These are phyloP conservation scores for Stagonosporopsis chrysanthemi DNA, from an alignment of 2,329 filamentous ascomycete genomes.

Conservation along the genomic window DNA sequence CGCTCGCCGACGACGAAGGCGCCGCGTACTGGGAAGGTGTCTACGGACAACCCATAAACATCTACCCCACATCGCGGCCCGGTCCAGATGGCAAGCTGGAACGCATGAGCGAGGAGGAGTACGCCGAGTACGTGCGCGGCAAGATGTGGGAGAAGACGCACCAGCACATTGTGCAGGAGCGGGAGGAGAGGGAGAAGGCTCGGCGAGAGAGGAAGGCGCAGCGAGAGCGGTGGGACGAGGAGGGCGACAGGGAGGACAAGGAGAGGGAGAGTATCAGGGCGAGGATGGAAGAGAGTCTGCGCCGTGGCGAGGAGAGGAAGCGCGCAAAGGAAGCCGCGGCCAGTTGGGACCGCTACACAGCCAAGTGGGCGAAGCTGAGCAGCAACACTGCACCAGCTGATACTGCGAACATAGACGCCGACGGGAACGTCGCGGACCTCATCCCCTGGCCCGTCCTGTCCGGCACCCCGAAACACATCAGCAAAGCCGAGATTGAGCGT, in stretches of 20 bases:
- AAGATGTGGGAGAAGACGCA: slow-evolving; percentile 97
- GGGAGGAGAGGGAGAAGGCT: slow-evolving; percentile 64
- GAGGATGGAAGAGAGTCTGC: slow-evolving; percentile 74
- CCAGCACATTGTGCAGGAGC: slow-evolving; percentile 80
- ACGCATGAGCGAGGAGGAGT: slow-evolving; percentile 91
- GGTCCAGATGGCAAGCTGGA: slow-evolving; percentile 69
- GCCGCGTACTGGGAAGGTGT: slow-evolving; percentile 94
- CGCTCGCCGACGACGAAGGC: slow-evolving; percentile 95
- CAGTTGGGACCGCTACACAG: slow-evolving; percentile 70
- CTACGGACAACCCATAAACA: slow-evolving; percentile 94
- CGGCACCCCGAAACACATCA: slow-evolving; percentile 64
- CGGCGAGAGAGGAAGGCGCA: slow-evolving; percentile 56
- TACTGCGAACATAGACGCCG: slow-evolving; percentile 9
- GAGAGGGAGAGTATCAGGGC: slow-evolving; percentile 59
- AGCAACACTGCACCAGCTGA: slow-evolving; percentile 16
- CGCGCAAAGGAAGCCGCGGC: slow-evolving; percentile 62
- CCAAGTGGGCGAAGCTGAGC: slow-evolving; percentile 67
- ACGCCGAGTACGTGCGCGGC: slow-evolving; percentile 80
- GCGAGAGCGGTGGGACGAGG: slow-evolving; percentile 49
- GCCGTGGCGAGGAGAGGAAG: slow-evolving; percentile 70
- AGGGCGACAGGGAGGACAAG: slow-evolving; percentile 54
- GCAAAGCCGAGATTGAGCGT: slow-evolving; percentile 66
- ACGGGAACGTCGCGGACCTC: slow-evolving; percentile 40
- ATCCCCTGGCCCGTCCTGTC: slow-evolving; percentile 78
- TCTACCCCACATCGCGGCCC: slow-evolving; percentile 68